phyloP scores from a whole-genome alignment of 2,329 filamentous ascomycete species.

The Fusarium decemcellulare region DNA sequence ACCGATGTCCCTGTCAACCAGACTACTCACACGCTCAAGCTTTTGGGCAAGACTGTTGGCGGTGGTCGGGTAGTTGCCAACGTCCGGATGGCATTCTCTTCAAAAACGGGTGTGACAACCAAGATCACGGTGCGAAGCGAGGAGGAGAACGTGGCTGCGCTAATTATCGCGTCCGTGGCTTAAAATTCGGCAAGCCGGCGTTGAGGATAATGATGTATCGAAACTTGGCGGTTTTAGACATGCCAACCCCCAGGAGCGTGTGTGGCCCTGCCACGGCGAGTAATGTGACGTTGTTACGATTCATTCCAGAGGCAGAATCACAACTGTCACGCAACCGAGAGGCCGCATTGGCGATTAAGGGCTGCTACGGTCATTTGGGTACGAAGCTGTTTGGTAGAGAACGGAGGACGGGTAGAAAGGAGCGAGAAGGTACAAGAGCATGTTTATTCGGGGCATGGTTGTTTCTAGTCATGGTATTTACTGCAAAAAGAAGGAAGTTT shows the following conservation, averaged over 20 bases:
- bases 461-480: constrained; percentile 32
- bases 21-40: constrained; percentile 93
- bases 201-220: constrained; percentile 55
- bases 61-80: constrained; percentile 90
- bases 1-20: constrained; percentile 91
- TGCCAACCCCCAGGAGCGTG: constrained; percentile 18
- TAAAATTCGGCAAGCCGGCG: constrained; percentile 62
- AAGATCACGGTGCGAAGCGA: constrained; percentile 95
- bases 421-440: constrained; percentile 41
- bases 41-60: constrained; percentile 94
- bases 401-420: constrained; percentile 15
- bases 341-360: constrained; percentile 18
- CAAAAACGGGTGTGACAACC: constrained; percentile 93
- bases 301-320: constrained; percentile 27
- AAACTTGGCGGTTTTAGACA: constrained; percentile 51
- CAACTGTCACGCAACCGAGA: constrained; percentile 16
- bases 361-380: constrained; percentile 17
- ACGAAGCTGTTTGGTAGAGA: constrained; percentile 24
- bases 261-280: constrained; percentile 23
- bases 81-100: constrained; percentile 93
- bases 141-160: constrained; percentile 88
- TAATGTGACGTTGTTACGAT: constrained; percentile 43
- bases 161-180: constrained; percentile 88
- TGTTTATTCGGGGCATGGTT: constrained; percentile 38
- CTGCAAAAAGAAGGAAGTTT: constrained; percentile 35